Conservation (phyloP, 129 eudicot genomes). For the Artemisia annua region DNA sequence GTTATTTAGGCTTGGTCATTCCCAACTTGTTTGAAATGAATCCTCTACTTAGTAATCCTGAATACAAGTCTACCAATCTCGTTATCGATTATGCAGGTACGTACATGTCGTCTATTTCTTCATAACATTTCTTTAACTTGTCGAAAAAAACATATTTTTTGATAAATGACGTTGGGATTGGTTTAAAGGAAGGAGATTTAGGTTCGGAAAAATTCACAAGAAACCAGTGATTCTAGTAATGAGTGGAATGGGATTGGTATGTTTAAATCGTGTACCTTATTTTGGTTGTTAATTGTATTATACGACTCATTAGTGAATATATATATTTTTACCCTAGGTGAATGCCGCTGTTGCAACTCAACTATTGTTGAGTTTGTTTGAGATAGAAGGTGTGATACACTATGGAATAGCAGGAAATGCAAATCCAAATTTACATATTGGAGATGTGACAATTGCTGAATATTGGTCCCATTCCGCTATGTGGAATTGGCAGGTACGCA, state of each 20-base stretch:
- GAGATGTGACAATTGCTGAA: constrained; percentile 69
- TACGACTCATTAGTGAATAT: not conserved
- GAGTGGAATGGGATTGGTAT: constrained; percentile 54
- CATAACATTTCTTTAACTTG: not conserved
- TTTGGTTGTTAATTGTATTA: not conserved
- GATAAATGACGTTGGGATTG: not conserved
- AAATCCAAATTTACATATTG: constrained; percentile 50
- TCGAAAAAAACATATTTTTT: not conserved
- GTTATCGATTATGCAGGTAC: constrained; percentile 51
- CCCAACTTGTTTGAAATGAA: constrained; percentile 68
- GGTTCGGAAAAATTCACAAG: constrained; percentile 53
- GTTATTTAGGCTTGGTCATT: constrained; percentile 59
- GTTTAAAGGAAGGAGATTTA: constrained; percentile 56
- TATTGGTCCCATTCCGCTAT: constrained; percentile 59
- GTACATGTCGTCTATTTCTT: not conserved
- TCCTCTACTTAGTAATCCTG: constrained; percentile 61
- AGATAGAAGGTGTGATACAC: constrained; percentile 59
- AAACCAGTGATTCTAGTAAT: constrained; percentile 53
- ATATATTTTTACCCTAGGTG: constrained; percentile 25
- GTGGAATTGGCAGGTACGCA: constrained; percentile 72
- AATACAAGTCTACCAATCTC: constrained; percentile 33
- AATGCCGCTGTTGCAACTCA: constrained; percentile 62
- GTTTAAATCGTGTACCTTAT: not conserved
- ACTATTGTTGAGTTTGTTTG: constrained; percentile 51
- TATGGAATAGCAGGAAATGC: constrained; percentile 77